Evolutionary conservation across 768 basidiomycete species (phyloP).

Genomic region (Collybiopsis luxurians): DNA sequence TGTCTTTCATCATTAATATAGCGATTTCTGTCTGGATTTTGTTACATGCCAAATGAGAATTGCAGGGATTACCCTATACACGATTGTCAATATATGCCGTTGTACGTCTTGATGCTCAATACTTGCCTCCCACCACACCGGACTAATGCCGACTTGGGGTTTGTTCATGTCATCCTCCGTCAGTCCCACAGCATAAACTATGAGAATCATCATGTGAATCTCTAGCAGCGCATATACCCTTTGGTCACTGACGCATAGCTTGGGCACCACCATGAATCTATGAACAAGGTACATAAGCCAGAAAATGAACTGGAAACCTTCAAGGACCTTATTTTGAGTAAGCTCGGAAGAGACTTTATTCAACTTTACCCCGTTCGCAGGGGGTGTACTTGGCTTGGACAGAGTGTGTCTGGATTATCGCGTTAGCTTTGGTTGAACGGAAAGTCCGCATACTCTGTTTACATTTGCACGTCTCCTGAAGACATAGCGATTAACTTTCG

Average conservation of each 20-base stretch:
- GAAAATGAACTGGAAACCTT: neutral
- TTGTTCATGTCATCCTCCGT: constrained; percentile 81
- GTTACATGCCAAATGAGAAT: constrained; percentile 69
- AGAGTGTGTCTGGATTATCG: constrained; percentile 35
- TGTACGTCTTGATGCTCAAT: too few relatives aligned
- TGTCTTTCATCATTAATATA: constrained; percentile 24
- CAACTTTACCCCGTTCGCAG: constrained; percentile 39
- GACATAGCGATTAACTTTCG: constrained; percentile 1
- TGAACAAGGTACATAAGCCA: neutral
- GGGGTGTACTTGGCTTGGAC: constrained; percentile 25
- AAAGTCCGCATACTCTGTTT: too few relatives aligned
- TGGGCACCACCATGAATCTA: constrained; percentile 73
- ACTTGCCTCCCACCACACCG: constrained; percentile 96
- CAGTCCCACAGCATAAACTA: constrained; percentile 79
- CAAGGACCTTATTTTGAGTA: constrained; percentile 73
- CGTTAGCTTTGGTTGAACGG: too few relatives aligned
- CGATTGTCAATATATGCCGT: too few relatives aligned
- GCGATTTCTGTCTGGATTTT: neutral
- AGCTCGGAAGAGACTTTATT: constrained; percentile 75
- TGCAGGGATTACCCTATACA: constrained; percentile 91
- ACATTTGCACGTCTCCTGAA: constrained; percentile 12
- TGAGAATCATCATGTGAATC: neutral
- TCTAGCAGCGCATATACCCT: neutral
- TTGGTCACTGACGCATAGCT: constrained; percentile 68
- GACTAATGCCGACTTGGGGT: constrained; percentile 86